Conservation (phyloP, 2,329 filamentous ascomycete species). For the Tolypocladium sp. region DNA sequence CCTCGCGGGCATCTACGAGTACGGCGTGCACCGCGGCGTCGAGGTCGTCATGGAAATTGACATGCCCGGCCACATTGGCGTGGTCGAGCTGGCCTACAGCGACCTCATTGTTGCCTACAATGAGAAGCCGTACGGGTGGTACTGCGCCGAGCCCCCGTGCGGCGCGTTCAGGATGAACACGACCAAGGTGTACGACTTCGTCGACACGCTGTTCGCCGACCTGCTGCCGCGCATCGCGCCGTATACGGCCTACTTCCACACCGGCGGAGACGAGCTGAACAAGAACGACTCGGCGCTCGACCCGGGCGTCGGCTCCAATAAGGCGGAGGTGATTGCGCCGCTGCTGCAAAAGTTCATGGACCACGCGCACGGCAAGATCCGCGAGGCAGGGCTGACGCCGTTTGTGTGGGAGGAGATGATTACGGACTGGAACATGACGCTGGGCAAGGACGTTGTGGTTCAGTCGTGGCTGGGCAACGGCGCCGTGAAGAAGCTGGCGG, state of each 20-base stretch:
- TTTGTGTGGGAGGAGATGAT: conserved; percentile 88
- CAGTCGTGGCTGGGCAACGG: conserved; percentile 67
- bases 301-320: conserved; percentile 59
- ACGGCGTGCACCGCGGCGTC: conserved; percentile 55
- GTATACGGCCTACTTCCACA: conserved; percentile 71
- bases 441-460: conserved; percentile 63
- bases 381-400: conserved; percentile 55
- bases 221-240: conserved; percentile 62
- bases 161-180: conserved; percentile 71
- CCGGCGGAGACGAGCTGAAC: conserved; percentile 83
- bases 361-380: conserved; percentile 56
- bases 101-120: conserved; percentile 46
- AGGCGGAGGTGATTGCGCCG: conserved; percentile 55
- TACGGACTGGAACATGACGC: conserved; percentile 64
- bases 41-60: conserved; percentile 53
- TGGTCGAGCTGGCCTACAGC: conserved; percentile 43
- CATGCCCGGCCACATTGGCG: conserved; percentile 50
- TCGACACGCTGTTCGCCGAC: conserved; percentile 66
- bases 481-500: conserved; percentile 51
- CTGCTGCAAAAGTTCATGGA: conserved; percentile 72
- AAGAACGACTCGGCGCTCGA: conserved; percentile 58
- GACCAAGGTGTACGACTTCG: conserved; percentile 57
- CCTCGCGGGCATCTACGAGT: conserved; percentile 57
- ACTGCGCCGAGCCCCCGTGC: conserved; percentile 55
- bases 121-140: conserved; percentile 45